Percentiles rank a stretch among this genome's conserved stretches.
These are phyloP conservation scores for Thielaviopsis ethacetica DNA, from an alignment of 2,329 filamentous ascomycete genomes.

Conservation along the genomic window DNA sequence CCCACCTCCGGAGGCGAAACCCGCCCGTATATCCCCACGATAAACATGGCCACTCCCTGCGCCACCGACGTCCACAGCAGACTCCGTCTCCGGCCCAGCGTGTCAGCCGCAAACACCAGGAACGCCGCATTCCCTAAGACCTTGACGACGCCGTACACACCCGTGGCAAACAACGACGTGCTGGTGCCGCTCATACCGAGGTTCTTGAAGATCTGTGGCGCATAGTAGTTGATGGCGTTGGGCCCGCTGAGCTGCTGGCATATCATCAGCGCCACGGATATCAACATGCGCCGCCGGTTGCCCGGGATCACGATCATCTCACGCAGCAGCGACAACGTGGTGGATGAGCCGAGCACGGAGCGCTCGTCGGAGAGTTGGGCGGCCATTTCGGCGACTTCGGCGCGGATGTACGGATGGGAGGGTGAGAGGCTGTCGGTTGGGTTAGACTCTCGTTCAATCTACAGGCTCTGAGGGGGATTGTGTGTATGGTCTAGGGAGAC, in stretches of 20 bases:
- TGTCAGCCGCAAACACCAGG: slow-evolving; percentile 51
- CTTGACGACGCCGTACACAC: slow-evolving; percentile 59
- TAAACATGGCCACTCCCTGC: slow-evolving; percentile 47
- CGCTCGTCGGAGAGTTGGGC: slow-evolving; percentile 46
- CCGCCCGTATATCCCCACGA: slow-evolving; percentile 55
- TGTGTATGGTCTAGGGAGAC: slow-evolving; percentile 13
- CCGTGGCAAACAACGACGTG: slow-evolving; percentile 52
- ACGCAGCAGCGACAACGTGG: slow-evolving; percentile 39
- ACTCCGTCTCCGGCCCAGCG: slow-evolving; percentile 44
- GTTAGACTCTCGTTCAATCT: background rate
- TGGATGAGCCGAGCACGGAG: slow-evolving; percentile 35
- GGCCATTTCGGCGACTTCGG: slow-evolving; percentile 44
- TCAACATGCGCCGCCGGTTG: slow-evolving; percentile 47
- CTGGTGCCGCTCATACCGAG: slow-evolving; percentile 42
- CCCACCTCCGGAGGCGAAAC: slow-evolving; percentile 40
- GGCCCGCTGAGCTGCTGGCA: slow-evolving; percentile 60
- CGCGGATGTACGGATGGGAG: slow-evolving; percentile 37
- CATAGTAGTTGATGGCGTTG: slow-evolving; percentile 46
- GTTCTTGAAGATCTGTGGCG: slow-evolving; percentile 50
- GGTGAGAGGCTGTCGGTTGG: slow-evolving; percentile 27
- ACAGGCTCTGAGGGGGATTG: slow-evolving; percentile 23
- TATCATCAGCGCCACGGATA: slow-evolving; percentile 45
- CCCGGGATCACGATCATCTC: slow-evolving; percentile 46
- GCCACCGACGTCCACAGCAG: slow-evolving; percentile 49
- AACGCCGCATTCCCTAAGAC: slow-evolving; percentile 46